Evolutionary conservation across 495 filamentous ascomycete genomes (phyloP).

Genomic region (Baudoinia panamericana): DNA sequence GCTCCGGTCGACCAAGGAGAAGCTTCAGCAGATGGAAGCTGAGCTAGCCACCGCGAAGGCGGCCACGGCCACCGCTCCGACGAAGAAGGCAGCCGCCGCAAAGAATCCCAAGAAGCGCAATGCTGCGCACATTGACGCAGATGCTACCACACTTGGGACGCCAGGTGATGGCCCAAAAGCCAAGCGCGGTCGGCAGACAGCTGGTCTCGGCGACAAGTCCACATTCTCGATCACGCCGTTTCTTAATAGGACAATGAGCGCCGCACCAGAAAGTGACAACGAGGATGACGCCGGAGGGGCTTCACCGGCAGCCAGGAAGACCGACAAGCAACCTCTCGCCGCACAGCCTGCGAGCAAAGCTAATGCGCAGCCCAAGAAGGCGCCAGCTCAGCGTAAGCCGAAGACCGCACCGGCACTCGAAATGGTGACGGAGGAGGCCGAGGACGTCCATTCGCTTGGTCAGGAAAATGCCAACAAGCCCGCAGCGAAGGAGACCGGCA

Average conservation of each 20-base stretch:
- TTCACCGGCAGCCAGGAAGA: slow-evolving; percentile 18
- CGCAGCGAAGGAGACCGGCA: slow-evolving; percentile 9
- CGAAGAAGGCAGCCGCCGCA: slow-evolving; percentile 14
- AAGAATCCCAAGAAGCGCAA: slow-evolving; percentile 38
- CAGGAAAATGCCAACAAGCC: slow-evolving; percentile 19
- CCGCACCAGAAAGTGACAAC: slow-evolving; percentile 34
- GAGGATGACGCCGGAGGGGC: slow-evolving; percentile 17
- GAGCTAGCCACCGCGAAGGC: slow-evolving; percentile 35
- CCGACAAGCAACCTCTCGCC: slow-evolving; percentile 18
- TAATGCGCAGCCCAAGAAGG: slow-evolving; percentile 28
- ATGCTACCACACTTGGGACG: slow-evolving; percentile 47
- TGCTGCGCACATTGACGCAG: slow-evolving; percentile 32
- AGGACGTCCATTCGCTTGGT: slow-evolving; percentile 20
- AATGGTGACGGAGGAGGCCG: slow-evolving; percentile 38
- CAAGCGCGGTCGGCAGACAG: slow-evolving; percentile 30
- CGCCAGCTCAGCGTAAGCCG: slow-evolving; percentile 22
- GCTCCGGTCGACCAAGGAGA: slow-evolving; percentile 50
- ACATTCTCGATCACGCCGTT: slow-evolving; percentile 88
- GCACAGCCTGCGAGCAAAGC: slow-evolving; percentile 29
- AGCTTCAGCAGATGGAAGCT: slow-evolving; percentile 47
- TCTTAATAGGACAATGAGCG: slow-evolving; percentile 60
- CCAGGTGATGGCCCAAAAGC: slow-evolving; percentile 45
- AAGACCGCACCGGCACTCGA: slow-evolving; percentile 32
- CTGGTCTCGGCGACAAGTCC: slow-evolving; percentile 62
- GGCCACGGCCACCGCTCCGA: slow-evolving; percentile 27